Percentiles rank a stretch among this genome's conserved stretches.
These are phyloP conservation scores for Prototheca wickerhamii DNA, from an alignment of 163 green algal genomes.

Conservation along the genomic window DNA sequence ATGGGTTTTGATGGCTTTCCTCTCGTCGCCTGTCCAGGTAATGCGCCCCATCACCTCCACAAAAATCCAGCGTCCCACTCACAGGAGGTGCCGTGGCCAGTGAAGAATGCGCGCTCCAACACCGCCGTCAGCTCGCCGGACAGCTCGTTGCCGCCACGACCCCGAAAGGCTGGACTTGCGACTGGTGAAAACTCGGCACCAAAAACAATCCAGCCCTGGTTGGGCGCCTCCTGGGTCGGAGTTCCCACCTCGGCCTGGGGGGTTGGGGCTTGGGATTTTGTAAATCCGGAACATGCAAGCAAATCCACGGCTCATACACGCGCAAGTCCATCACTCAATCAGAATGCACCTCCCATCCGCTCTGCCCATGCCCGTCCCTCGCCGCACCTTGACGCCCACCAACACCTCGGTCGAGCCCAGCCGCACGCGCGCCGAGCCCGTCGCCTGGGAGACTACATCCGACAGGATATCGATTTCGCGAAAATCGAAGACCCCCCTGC, in stretches of 20 bases:
- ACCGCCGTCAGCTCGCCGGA: slow-evolving; percentile 41
- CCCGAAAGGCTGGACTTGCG: slow-evolving; percentile 61
- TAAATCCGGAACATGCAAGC: neutral
- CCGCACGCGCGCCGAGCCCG: slow-evolving; percentile 39
- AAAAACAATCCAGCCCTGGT: slow-evolving; percentile 41
- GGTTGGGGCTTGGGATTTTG: neutral
- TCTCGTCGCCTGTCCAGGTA: neutral
- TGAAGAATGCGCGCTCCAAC: slow-evolving; percentile 43
- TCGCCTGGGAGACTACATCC: slow-evolving; percentile 47
- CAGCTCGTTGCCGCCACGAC: slow-evolving; percentile 56
- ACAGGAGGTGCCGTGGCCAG: slow-evolving; percentile 5
- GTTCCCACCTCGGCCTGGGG: slow-evolving; percentile 40
- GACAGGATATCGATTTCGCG: slow-evolving; percentile 31
- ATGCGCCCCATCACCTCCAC: neutral
- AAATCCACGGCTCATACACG: neutral
- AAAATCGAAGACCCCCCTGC: slow-evolving; percentile 33
- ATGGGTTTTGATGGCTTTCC: neutral
- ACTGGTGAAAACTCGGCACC: slow-evolving; percentile 69
- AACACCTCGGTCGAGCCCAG: slow-evolving; percentile 55
- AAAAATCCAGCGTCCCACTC: neutral
- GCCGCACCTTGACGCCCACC: slow-evolving; percentile 49
- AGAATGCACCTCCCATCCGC: too few species aligned
- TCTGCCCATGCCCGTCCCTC: too few species aligned
- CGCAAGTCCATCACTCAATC: too few species aligned
- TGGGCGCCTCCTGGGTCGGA: slow-evolving; percentile 10